These are phyloP conservation scores for Saitozyma sp. DNA, from an alignment of 768 basidiomycete species.

Conservation along the genomic window DNA sequence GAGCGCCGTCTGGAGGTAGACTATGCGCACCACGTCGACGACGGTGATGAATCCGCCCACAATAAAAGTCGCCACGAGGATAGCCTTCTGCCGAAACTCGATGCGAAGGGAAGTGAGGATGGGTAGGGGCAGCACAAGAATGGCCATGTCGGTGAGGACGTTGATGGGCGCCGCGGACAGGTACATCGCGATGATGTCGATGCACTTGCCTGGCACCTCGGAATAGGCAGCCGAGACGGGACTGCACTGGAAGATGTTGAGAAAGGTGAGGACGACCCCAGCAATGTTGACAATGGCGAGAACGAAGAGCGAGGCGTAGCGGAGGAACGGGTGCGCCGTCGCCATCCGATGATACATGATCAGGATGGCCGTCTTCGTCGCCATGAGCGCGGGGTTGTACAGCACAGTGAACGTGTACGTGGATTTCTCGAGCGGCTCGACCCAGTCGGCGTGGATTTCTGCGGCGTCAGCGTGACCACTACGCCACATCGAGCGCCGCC, in stretches of 20 bases:
- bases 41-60: conserved; percentile 48
- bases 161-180: conserved; percentile 48
- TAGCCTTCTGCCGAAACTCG: conserved; percentile 44
- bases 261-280: conserved; percentile 47
- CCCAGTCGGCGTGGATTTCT: conserved; percentile 8
- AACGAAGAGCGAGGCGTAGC: conserved; percentile 35
- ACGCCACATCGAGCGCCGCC: no score
- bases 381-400: conserved; percentile 49
- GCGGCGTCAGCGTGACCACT: no score
- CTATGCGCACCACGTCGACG: conserved; percentile 48
- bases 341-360: conserved; percentile 47
- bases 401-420: conserved; percentile 46
- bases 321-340: conserved; percentile 35
- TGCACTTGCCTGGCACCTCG: conserved; percentile 24
- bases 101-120: conserved; percentile 47
- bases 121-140: conserved; percentile 46
- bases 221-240: conserved; percentile 41
- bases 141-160: conserved; percentile 48
- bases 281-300: conserved; percentile 40
- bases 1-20: conserved; percentile 47
- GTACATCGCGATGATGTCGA: conserved; percentile 46
- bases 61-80: conserved; percentile 46
- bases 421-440: conserved; percentile 8
- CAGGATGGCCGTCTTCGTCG: conserved; percentile 46
- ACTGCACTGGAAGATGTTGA: conserved; percentile 48